Conservation (phyloP, 2,329 filamentous ascomycete species). For the Sporothrix pseudoabietina region DNA sequence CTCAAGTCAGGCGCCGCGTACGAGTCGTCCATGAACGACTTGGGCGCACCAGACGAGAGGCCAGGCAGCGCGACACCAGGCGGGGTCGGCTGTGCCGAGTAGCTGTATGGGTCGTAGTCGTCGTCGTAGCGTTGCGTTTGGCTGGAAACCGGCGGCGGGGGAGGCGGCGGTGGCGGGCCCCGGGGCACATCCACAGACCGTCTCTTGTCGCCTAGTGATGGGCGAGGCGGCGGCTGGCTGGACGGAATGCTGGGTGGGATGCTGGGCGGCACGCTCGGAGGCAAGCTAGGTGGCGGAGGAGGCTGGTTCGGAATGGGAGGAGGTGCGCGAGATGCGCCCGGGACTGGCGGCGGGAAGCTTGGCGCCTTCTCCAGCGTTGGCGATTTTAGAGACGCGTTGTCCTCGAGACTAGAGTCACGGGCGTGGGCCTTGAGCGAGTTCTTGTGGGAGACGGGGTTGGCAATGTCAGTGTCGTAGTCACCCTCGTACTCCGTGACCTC, state of each 20-base stretch:
- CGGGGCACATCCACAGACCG: conserved; percentile 72
- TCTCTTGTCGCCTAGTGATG: conserved; percentile 53
- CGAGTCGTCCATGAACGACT: conserved; percentile 49
- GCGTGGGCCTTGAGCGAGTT: conserved; percentile 84
- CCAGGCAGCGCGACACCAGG: conserved; percentile 38
- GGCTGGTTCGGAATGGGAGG: conserved; percentile 65
- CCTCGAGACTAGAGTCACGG: conserved; percentile 75
- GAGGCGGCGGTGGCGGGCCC: conserved; percentile 67
- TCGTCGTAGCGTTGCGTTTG: conserved; percentile 52
- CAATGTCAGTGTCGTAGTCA: conserved; percentile 97
- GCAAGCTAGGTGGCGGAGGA: conserved; percentile 37
- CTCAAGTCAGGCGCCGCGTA: conserved; percentile 51
- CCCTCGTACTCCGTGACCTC: conserved; percentile 94
- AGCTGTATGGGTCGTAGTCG: conserved; percentile 70
- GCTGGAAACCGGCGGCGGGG: conserved; percentile 52
- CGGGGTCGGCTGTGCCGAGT: conserved; percentile 44
- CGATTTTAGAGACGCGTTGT: conserved; percentile 63
- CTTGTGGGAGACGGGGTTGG: conserved; percentile 88
- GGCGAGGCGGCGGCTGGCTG: conserved; percentile 46
- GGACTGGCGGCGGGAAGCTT: conserved; percentile 58
- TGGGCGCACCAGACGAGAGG: conserved; percentile 42
- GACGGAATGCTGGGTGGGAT: conserved; percentile 30
- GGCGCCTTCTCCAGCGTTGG: conserved; percentile 51
- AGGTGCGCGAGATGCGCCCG: conserved; percentile 61
- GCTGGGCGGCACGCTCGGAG: conserved; percentile 43